Evolutionary conservation across 352 stramenopile species (phyloP), one percentile per base, ranked within the genome.

Genomic region (Pythium aquatile): DNA sequence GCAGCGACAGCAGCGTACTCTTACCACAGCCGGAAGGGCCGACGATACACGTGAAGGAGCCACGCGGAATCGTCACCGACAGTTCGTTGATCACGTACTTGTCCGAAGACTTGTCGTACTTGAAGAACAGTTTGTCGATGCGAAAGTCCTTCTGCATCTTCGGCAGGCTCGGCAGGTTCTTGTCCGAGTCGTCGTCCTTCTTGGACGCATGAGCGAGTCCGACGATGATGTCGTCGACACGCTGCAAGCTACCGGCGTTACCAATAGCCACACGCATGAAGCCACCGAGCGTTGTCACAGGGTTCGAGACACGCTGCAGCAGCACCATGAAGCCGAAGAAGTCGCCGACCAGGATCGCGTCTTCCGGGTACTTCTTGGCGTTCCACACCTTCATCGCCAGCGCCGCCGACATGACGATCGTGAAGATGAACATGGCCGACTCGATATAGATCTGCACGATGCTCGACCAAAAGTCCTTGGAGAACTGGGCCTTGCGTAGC

Each of bases 371-470:
- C 13, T 42, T 55, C 4, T 26, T 28, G 8, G 46, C 48, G 58
- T 85, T 80, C 79, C 80, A 94, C 29, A 96, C 87, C 56, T 96
- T 96, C 77, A 93, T 91, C 0, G 87, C 77, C 37, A 96, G 65
- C 30, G 85, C 91, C 14, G 85, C 78, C 37, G 83, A 94, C 79
- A 96, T 91, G 65, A 94, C 87, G 6, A 85, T 81, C 49, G 87
- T 86, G 71, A 96, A 96, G 70, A 94, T 92, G 72, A 90, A 95
- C 87, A 96, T 96, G 26, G 83, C 84, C 44, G 83, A 93, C 63
- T 94, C 86, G 53, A 96, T 92, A 76, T 96, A 94, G 55, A 96
- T 96, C 72, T 96, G 87, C 60, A 96, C 87, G 53, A 96, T 81
- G 58, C 85, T 92, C 33, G 85, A 90, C 87, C 87, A 96, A 49